Evolutionary conservation across 2,329 filamentous ascomycete species (phyloP).

Genomic region (Fusarium protoensiforme): DNA sequence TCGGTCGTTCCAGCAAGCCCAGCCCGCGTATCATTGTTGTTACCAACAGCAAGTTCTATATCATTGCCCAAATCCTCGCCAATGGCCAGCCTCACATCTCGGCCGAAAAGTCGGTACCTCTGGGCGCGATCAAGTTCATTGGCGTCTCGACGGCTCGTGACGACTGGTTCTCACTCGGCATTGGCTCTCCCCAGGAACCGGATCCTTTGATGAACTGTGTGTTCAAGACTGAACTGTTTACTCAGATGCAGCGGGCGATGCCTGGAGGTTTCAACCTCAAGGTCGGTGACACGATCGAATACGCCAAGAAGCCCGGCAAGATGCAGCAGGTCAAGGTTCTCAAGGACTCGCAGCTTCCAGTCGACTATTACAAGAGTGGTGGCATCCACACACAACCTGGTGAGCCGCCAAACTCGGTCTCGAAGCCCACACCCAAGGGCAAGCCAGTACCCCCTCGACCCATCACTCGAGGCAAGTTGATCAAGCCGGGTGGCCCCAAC

Average conservation of each 20-base stretch:
- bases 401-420: conserved; percentile 84
- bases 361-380: conserved; percentile 94
- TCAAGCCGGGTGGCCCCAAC: conserved; percentile 88
- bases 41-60: conserved; percentile 87
- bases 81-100: conserved; percentile 85
- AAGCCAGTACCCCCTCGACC: conserved; percentile 89
- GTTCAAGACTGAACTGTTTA: conserved; percentile 97
- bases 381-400: conserved; percentile 88
- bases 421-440: conserved; percentile 85
- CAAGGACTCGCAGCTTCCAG: conserved; percentile 82
- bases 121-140: conserved; percentile 91
- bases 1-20: conserved; percentile 94
- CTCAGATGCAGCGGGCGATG: conserved; percentile 84
- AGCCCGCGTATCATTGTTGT: conserved; percentile 87
- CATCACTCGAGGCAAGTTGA: conserved; percentile 92
- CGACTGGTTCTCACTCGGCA: conserved; percentile 95
- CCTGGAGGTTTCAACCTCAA: conserved; percentile 84
- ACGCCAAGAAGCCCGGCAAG: conserved; percentile 98
- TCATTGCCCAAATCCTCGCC: conserved; percentile 85
- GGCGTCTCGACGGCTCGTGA: conserved; percentile 84
- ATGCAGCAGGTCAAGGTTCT: conserved; percentile 87
- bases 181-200: conserved; percentile 89
- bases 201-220: conserved; percentile 95
- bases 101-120: conserved; percentile 82
- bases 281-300: conserved; percentile 87